These are phyloP conservation scores for Cornus florida DNA, from an alignment of 148 eudicot genomes.

Conservation along the genomic window DNA sequence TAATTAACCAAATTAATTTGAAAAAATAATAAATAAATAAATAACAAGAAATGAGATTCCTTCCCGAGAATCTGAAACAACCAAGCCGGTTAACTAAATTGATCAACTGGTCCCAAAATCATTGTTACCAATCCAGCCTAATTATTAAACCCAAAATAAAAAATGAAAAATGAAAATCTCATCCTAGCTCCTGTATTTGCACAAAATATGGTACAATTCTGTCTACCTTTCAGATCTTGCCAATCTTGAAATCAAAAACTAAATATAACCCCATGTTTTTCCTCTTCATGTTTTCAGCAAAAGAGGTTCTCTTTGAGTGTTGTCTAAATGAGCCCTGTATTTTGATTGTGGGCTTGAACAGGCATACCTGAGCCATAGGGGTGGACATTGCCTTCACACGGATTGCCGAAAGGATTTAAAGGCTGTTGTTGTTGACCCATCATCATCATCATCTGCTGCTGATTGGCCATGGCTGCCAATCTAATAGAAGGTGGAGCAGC, in stretches of 20 bases:
- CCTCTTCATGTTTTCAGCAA: slow-evolving; percentile 7
- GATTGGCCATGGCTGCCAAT: slow-evolving; percentile 77
- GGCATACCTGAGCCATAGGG: slow-evolving; percentile 67
- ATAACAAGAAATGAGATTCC: background rate
- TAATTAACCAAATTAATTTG: too few relatives aligned
- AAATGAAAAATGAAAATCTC: slow-evolving; percentile 9
- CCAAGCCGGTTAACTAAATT: too few relatives aligned
- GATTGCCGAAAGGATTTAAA: slow-evolving; percentile 60
- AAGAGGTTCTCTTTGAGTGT: background rate
- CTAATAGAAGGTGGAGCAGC: slow-evolving; percentile 63
- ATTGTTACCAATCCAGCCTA: too few relatives aligned
- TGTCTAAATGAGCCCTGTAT: slow-evolving; percentile 56
- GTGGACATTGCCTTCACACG: slow-evolving; percentile 42
- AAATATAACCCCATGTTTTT: background rate
- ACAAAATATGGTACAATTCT: slow-evolving; percentile 41
- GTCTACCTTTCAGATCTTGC: background rate
- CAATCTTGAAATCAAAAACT: background rate
- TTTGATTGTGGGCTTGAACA: slow-evolving; percentile 66
- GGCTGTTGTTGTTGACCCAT: slow-evolving; percentile 39
- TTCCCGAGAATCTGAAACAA: too few relatives aligned
- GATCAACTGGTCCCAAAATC: too few relatives aligned
- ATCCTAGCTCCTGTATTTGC: slow-evolving; percentile 29
- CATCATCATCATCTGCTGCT: slow-evolving; percentile 67
- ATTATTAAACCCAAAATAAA: too few relatives aligned
- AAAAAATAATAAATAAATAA: too few relatives aligned